These are phyloP conservation scores for Exophiala sp. DNA, from an alignment of 2,329 filamentous ascomycete genomes.

Conservation along the genomic window DNA sequence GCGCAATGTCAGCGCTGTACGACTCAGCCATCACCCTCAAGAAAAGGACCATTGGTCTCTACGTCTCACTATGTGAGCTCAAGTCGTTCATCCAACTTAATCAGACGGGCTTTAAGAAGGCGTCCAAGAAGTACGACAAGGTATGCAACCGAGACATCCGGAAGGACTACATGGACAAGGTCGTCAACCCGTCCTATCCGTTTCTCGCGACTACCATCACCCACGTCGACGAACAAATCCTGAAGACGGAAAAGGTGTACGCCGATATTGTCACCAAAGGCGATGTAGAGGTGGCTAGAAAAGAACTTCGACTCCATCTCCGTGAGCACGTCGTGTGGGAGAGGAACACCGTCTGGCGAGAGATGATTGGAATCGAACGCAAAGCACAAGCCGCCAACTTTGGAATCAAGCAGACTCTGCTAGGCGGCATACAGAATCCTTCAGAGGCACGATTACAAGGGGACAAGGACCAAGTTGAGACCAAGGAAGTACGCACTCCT, in stretches of 20 bases:
- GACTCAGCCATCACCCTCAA: slow-evolving; percentile 80
- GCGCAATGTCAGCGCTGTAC: slow-evolving; percentile 68
- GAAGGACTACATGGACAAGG: slow-evolving; percentile 67
- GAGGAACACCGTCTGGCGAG: slow-evolving; percentile 95
- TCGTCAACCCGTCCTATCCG: slow-evolving; percentile 74
- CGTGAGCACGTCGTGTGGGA: slow-evolving; percentile 99
- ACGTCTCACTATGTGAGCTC: slow-evolving; percentile 89
- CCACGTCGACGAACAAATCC: slow-evolving; percentile 67
- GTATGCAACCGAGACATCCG: slow-evolving; percentile 81
- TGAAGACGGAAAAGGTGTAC: slow-evolving; percentile 73
- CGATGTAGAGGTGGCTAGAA: slow-evolving; percentile 70
- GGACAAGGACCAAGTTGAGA: slow-evolving; percentile 61
- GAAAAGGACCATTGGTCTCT: slow-evolving; percentile 81
- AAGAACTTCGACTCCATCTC: slow-evolving; percentile 84
- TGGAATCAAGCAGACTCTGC: slow-evolving; percentile 70
- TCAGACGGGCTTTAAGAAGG: slow-evolving; percentile 92
- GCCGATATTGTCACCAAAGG: slow-evolving; percentile 77
- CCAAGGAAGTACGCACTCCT: slow-evolving; percentile 72
- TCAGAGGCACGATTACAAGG: slow-evolving; percentile 73
- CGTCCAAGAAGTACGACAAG: slow-evolving; percentile 98
- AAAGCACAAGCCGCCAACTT: slow-evolving; percentile 92
- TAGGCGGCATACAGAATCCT: slow-evolving; percentile 69
- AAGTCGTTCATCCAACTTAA: slow-evolving; percentile 96
- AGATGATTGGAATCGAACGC: slow-evolving; percentile 96
- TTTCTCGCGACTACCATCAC: slow-evolving; percentile 72